phyloP scores from a whole-genome alignment of 2,329 filamentous ascomycete genomes.

The Botrytis galanthina region DNA sequence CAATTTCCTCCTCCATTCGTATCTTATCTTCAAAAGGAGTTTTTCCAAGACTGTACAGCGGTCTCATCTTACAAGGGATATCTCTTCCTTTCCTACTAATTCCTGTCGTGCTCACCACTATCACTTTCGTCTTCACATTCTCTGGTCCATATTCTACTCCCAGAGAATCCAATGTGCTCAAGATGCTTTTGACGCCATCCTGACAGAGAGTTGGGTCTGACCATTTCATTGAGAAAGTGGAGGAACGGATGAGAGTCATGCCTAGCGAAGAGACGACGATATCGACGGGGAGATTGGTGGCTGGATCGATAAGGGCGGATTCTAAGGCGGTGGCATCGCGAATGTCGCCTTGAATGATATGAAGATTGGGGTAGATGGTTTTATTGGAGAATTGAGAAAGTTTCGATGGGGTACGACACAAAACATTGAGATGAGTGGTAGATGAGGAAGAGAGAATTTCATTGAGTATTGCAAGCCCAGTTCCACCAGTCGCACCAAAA shows the following conservation, averaged over 20 bases:
- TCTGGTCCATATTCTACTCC: background rate
- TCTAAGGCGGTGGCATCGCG: background rate
- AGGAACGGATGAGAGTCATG: background rate
- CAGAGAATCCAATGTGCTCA: background rate
- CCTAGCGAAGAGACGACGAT: background rate
- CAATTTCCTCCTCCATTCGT: background rate
- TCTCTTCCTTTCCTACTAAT: constrained; percentile 1
- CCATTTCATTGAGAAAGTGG: background rate
- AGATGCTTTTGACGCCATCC: background rate
- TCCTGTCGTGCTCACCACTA: background rate
- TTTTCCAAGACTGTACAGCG: background rate
- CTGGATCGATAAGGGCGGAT: background rate
- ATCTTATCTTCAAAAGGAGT: background rate
- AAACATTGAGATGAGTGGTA: background rate
- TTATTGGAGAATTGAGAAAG: background rate
- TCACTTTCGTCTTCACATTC: background rate
- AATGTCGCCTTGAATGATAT: background rate
- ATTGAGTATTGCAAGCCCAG: constrained; percentile 3
- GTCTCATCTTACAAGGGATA: background rate
- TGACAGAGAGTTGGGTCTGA: background rate
- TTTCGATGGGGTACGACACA: constrained; percentile 13
- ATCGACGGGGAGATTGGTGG: background rate
- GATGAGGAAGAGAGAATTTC: constrained; percentile 4
- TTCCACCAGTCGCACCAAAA: constrained; percentile 16
- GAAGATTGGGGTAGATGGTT: background rate